Conservation (phyloP, 306 rosid genomes). For the Hippophae gyantsensis region DNA sequence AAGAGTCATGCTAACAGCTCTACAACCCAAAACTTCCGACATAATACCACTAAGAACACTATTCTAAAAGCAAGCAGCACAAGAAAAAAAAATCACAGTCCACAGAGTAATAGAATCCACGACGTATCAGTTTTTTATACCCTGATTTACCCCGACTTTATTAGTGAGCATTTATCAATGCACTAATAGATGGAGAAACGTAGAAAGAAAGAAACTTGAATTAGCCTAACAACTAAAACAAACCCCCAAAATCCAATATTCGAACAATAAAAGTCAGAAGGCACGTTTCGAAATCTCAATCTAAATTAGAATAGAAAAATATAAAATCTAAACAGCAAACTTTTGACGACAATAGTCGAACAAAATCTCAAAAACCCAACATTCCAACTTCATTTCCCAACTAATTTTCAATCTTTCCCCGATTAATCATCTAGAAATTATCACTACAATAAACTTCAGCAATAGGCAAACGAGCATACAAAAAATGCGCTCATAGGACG, state of each 20-base stretch:
- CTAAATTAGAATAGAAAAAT: conserved; percentile 7
- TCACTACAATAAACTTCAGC: neutral
- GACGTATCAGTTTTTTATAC: no score
- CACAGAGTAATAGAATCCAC: no score
- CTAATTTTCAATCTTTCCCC: neutral
- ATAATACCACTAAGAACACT: neutral
- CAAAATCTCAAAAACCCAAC: conserved; percentile 14
- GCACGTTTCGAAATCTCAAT: conserved; percentile 9
- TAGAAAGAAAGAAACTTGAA: neutral
- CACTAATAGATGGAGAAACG: neutral
- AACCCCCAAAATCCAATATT: conserved; percentile 4
- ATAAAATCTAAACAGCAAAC: conserved; percentile 22
- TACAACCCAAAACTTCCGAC: neutral
- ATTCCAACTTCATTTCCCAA: neutral
- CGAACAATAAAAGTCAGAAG: conserved; percentile 25
- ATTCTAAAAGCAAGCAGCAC: neutral
- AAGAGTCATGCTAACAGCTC: conserved; percentile 1
- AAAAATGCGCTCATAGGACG: conserved; percentile 19
- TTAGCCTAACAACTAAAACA: conserved; percentile 23
- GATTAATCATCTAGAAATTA: conserved; percentile 13
- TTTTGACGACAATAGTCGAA: conserved; percentile 18
- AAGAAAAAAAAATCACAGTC: neutral
- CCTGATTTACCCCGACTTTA: no score
- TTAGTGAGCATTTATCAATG: no score
- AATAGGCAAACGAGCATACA: neutral